Base-by-base conservation (phyloP, 441 rosid species). In the Arabidopsis hybrid region DNA sequence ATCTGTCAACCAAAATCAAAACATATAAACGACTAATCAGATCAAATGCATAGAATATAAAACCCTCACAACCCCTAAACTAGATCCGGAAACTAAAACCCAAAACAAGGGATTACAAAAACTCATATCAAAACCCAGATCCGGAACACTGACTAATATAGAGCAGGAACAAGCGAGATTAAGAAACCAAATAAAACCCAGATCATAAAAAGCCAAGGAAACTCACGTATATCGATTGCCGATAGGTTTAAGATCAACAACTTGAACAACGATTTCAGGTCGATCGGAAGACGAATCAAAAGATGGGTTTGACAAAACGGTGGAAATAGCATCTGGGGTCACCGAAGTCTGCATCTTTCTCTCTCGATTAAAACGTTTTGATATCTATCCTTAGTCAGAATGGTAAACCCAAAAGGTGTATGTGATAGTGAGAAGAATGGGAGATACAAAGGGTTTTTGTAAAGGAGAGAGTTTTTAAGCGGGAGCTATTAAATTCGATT, bases 191-290 rank as follows among this genome's bases (percentile, higher is more conserved):
- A 39, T 1, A 29, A 0, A 53, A 43, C 31, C 62, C 45, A 64
- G 46, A 64, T 16, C 0, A 9, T 12, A 35, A 36, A 34, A 11
- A 34, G 31, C 1, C 29, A 26, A 26, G 29, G 61, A n/a, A 17
- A 26, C 79, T 55, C 55, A 92, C 97, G 86, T 85, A 70, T 89
- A 89, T 43, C 93, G 84, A 67, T 88, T 92, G 35, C 97, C 96
- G 9, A 87, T 83, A 45, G 88, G 84, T 72, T 87, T 89, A 47
- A 92, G 93, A 77, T 92, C 93, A 32, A 91, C 81, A 62, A 92
- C 89, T 69, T 92, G 96, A 47, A 91, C 84, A 43, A 92, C 67
- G 66, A 91, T 76, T 14, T 83, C 87, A 16, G 88, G 83, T 36
- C 86, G 70, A 61, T 84, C 83, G 0, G 85, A 60, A 38, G 83